These are phyloP conservation scores for Thermochaetoides thermophila DNA, from an alignment of 495 filamentous ascomycete genomes.

Conservation along the genomic window DNA sequence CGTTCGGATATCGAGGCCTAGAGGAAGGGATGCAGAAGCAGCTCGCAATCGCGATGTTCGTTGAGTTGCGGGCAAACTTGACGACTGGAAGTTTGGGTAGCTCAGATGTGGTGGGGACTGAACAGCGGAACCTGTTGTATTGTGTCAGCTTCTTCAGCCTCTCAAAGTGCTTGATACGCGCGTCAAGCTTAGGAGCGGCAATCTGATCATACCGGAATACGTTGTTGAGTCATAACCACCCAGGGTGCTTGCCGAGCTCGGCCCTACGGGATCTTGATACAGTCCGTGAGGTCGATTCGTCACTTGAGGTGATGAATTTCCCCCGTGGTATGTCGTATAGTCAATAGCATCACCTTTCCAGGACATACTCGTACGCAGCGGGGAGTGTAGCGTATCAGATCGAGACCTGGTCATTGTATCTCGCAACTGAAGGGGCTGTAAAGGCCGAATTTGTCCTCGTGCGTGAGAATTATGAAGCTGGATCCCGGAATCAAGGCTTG, in stretches of 20 bases:
- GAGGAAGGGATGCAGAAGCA: conserved; percentile 31
- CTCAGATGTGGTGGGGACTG: conserved; percentile 34
- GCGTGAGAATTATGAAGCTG: conserved; percentile 29
- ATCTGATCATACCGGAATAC: conserved; percentile 38
- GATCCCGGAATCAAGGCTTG: conserved; percentile 31
- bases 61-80: conserved; percentile 26
- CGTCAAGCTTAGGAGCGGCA: no score
- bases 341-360: conserved; percentile 47
- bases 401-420: conserved; percentile 45
- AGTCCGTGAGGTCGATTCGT: conserved; percentile 25
- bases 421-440: conserved; percentile 44
- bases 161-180: background rate
- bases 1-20: conserved; percentile 31
- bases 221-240: conserved; percentile 35
- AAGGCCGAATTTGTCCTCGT: conserved; percentile 29
- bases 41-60: conserved; percentile 33
- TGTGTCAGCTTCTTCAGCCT: no score
- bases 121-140: conserved; percentile 25
- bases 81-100: conserved; percentile 25
- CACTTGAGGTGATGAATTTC: conserved; percentile 30
- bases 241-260: conserved; percentile 12
- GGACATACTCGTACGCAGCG: conserved; percentile 43
- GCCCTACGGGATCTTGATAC: conserved; percentile 19
- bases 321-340: conserved; percentile 31
- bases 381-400: conserved; percentile 43